A percentile compares a stretch with the other conserved stretches of the same genome.
phyloP scores from a whole-genome alignment of 148 eudicot genomes.

The Chenopodium formosanum region DNA sequence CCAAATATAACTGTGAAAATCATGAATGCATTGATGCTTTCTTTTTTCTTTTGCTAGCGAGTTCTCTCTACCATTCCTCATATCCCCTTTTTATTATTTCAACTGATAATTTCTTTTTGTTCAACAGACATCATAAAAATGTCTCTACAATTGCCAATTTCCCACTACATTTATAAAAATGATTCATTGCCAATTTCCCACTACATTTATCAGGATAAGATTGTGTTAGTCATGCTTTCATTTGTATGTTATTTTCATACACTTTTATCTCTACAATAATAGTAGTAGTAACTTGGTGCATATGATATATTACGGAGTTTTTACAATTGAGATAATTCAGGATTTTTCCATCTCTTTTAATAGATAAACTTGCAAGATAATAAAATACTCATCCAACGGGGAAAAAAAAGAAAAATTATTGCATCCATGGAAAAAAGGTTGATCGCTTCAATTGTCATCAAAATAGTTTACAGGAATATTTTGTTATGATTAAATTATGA shows the following conservation, averaged over 20 bases:
- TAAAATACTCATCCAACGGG: background rate
- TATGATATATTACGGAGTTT: too few species aligned
- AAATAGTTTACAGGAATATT: background rate
- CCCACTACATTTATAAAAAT: too few species aligned
- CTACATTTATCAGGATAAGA: background rate
- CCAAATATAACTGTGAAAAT: background rate
- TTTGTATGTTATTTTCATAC: background rate
- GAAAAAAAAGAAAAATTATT: too few species aligned
- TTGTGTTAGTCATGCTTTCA: background rate
- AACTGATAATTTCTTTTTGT: background rate
- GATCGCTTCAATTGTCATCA: background rate
- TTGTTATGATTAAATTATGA: background rate
- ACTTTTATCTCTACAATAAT: too few species aligned
- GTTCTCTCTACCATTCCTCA: background rate
- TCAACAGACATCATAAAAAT: background rate
- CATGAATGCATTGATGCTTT: background rate
- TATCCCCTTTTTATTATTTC: background rate
- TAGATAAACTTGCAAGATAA: background rate
- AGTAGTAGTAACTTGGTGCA: background rate
- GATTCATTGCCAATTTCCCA: too few species aligned
- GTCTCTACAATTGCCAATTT: too few species aligned
- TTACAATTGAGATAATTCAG: background rate
- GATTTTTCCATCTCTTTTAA: background rate
- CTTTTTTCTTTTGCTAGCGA: background rate
- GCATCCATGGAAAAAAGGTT: background rate